phyloP scores from a whole-genome alignment of 2,329 filamentous ascomycete genomes.

The Plectosphaerella cucumerina region DNA sequence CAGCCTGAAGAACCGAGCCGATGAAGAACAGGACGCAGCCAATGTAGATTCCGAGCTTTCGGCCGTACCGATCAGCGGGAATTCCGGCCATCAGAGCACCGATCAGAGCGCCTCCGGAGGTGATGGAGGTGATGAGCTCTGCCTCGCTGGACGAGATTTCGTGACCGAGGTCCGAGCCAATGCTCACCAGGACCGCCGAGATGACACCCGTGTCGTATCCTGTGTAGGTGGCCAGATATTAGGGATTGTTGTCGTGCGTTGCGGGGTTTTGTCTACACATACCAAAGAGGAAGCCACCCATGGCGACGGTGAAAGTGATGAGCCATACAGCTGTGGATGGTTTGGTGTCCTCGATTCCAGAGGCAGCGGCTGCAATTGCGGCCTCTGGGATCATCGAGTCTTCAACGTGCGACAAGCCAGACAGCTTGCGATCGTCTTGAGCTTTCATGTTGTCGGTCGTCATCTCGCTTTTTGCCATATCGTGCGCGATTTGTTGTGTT shows the following conservation, averaged over 20 bases:
- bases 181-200: slow-evolving; percentile 39
- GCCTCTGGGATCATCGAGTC: slow-evolving; percentile 12
- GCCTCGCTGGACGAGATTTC: slow-evolving; percentile 37
- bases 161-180: slow-evolving; percentile 34
- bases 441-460: too few species aligned
- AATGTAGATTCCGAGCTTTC: slow-evolving; percentile 34
- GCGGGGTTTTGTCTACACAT: too few species aligned
- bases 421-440: not conserved
- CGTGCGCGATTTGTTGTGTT: not conserved
- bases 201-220: slow-evolving; percentile 47
- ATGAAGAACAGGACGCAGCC: slow-evolving; percentile 34
- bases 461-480: not conserved
- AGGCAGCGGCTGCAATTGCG: not conserved
- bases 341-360: slow-evolving; percentile 17
- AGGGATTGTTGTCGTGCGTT: not conserved
- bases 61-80: slow-evolving; percentile 32
- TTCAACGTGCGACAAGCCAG: slow-evolving; percentile 11
- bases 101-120: slow-evolving; percentile 41
- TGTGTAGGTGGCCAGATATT: not conserved
- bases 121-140: slow-evolving; percentile 49
- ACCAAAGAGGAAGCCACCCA: slow-evolving; percentile 22
- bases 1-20: slow-evolving; percentile 29
- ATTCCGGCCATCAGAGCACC: slow-evolving; percentile 33
- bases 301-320: slow-evolving; percentile 20
- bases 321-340: slow-evolving; percentile 19